phyloP scores from a whole-genome alignment of 352 stramenopile species.

The Hyaloperonospora arabidopsidis region DNA sequence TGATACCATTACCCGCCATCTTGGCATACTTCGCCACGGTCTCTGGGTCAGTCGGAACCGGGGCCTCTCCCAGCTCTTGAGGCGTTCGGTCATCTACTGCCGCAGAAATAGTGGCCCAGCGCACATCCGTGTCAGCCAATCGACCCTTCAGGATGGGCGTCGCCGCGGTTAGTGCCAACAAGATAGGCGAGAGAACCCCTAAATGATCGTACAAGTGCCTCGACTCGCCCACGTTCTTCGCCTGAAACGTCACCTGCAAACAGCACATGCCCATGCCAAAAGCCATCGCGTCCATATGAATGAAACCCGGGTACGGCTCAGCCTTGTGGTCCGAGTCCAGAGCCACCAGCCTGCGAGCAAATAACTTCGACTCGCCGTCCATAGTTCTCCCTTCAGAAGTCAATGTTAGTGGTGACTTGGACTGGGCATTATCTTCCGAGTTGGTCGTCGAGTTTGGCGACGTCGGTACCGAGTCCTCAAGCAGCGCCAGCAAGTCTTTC shows the following conservation, averaged over 20 bases:
- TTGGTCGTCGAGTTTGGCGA: slow-evolving; percentile 47
- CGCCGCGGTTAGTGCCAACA: slow-evolving; percentile 97
- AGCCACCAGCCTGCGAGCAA: slow-evolving; percentile 19
- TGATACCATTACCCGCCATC: slow-evolving; percentile 89
- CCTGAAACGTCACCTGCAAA: slow-evolving; percentile 97
- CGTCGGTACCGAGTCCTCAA: slow-evolving; percentile 20
- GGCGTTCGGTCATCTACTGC: slow-evolving; percentile 93
- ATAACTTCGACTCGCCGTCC: slow-evolving; percentile 41
- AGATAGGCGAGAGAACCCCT: slow-evolving; percentile 96
- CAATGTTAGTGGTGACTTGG: slow-evolving; percentile 51
- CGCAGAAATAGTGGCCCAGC: slow-evolving; percentile 96
- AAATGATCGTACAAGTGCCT: slow-evolving; percentile 99
- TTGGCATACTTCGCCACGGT: slow-evolving; percentile 75
- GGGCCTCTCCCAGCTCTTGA: slow-evolving; percentile 57
- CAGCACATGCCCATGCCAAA: slow-evolving; percentile 99
- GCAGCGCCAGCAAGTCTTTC: slow-evolving; percentile 18
- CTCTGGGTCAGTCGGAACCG: slow-evolving; percentile 32
- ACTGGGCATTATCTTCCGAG: slow-evolving; percentile 33
- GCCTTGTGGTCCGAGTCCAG: slow-evolving; percentile 52
- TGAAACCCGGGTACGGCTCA: slow-evolving; percentile 79
- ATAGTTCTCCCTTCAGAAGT: slow-evolving; percentile 3
- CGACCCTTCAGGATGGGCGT: slow-evolving; percentile 95
- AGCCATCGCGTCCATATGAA: slow-evolving; percentile 99
- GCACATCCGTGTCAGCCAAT: slow-evolving; percentile 87
- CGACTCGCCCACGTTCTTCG: slow-evolving; percentile 97